Evolutionary conservation across 75 land plant species (phyloP).

Genomic region (Pinus taeda): DNA sequence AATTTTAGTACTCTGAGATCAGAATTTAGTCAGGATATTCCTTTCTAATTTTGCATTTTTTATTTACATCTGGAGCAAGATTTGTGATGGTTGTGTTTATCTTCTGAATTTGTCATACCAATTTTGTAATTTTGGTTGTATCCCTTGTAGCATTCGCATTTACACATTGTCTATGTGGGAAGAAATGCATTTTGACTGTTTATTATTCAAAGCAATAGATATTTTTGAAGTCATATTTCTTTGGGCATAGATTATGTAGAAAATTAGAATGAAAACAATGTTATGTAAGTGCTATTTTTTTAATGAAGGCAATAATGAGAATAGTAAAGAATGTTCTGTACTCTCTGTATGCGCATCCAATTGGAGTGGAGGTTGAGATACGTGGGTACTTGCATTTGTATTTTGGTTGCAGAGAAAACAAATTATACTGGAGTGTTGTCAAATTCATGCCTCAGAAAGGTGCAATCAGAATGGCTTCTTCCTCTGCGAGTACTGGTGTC

Average conservation of each 20-base stretch:
- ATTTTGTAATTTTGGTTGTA: background rate
- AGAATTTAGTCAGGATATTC: background rate
- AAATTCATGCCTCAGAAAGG: conserved; percentile 37
- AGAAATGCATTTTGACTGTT: background rate
- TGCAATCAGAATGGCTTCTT: conserved; percentile 64
- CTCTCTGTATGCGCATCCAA: background rate
- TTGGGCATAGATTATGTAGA: background rate
- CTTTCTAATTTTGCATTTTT: background rate
- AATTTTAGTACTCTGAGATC: background rate
- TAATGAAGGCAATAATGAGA: background rate
- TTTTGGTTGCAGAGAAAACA: conserved; percentile 36
- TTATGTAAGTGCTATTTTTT: background rate
- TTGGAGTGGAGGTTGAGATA: background rate
- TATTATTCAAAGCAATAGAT: background rate
- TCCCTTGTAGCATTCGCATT: background rate
- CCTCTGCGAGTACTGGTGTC: conserved; percentile 61
- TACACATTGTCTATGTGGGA: background rate
- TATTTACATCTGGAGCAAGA: background rate
- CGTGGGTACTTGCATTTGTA: background rate
- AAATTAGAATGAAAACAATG: background rate
- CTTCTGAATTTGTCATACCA: background rate
- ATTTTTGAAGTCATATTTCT: background rate
- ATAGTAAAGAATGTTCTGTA: background rate
- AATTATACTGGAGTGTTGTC: conserved; percentile 49
- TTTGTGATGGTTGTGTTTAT: background rate